Percentiles rank a stretch among this genome's conserved stretches.
These are phyloP conservation scores for Aspergillus diversus DNA, from an alignment of 495 filamentous ascomycete genomes.

Conservation along the genomic window DNA sequence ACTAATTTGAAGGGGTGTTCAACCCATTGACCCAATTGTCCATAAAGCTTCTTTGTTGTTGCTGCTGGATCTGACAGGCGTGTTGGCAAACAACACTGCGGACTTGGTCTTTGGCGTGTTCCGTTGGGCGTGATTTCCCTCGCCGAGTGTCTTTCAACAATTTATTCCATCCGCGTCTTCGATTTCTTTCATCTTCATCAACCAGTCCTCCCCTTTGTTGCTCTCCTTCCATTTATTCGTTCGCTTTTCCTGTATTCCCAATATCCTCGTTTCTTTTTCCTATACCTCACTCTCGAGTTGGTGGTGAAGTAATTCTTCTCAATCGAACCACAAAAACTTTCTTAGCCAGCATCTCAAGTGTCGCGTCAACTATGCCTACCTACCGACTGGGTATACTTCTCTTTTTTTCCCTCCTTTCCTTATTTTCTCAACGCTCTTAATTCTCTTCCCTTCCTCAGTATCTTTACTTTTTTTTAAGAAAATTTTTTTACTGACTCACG, in stretches of 20 bases:
- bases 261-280: neutral
- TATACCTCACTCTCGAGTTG: neutral
- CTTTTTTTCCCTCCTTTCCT: neutral
- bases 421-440: neutral
- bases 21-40: too few relatives aligned
- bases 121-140: conserved; percentile 14
- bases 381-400: conserved; percentile 28
- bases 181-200: conserved; percentile 10
- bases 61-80: neutral
- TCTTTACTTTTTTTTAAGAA: too few relatives aligned
- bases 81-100: conserved; percentile 20
- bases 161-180: conserved; percentile 9
- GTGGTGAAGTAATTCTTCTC: too few relatives aligned
- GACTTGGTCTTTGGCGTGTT: conserved; percentile 28
- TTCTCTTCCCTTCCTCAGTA: neutral
- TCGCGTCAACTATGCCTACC: conserved; percentile 9
- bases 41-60: neutral
- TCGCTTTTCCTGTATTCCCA: neutral
- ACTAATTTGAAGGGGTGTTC: too few relatives aligned
- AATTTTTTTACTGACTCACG: conserved; percentile 7
- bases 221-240: neutral
- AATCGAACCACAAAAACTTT: neutral
- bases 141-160: neutral
- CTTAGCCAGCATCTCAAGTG: neutral
- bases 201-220: conserved; percentile 9